Conservation (phyloP, 768 basidiomycete genomes). For the Hygrophoropsis aurantiaca region DNA sequence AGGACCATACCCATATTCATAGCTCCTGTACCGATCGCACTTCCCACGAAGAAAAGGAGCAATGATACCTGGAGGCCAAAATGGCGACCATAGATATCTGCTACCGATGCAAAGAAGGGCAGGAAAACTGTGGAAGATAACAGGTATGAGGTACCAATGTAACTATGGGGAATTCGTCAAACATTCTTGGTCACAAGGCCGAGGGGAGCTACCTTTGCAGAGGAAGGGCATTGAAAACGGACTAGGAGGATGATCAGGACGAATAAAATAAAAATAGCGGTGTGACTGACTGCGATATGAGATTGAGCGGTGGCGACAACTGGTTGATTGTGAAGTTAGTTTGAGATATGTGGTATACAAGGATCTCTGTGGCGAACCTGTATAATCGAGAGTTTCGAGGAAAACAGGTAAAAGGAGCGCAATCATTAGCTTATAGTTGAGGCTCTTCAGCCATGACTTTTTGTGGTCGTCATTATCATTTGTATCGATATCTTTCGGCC, state of each 20-base stretch:
- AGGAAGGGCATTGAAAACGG: constrained; percentile 1
- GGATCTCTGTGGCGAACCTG: constrained; percentile 18
- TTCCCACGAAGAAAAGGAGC: constrained; percentile 38
- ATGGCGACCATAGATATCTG: constrained; percentile 43
- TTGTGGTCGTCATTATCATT: too few species aligned
- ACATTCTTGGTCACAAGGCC: neutral
- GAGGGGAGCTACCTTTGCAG: constrained; percentile 1
- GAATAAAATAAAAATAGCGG: neutral
- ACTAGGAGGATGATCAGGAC: neutral
- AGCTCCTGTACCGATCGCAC: constrained; percentile 40
- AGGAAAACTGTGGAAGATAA: constrained; percentile 45
- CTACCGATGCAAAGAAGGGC: constrained; percentile 40
- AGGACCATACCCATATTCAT: constrained; percentile 40
- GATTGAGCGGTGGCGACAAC: constrained; percentile 46
- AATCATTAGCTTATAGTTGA: constrained; percentile 7
- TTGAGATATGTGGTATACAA: neutral
- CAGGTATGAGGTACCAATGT: constrained; percentile 43
- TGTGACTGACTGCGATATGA: constrained; percentile 37
- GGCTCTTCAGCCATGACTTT: too few species aligned
- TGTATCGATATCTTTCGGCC: too few species aligned
- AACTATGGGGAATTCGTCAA: constrained; percentile 17
- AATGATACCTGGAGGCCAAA: constrained; percentile 35
- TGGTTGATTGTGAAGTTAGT: constrained; percentile 9
- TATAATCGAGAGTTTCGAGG: constrained; percentile 38
- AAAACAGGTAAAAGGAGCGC: constrained; percentile 35